Evolutionary conservation across 192 early-diverging fungal genomes (phyloP).

Genomic region (Entomortierella parvispora): DNA sequence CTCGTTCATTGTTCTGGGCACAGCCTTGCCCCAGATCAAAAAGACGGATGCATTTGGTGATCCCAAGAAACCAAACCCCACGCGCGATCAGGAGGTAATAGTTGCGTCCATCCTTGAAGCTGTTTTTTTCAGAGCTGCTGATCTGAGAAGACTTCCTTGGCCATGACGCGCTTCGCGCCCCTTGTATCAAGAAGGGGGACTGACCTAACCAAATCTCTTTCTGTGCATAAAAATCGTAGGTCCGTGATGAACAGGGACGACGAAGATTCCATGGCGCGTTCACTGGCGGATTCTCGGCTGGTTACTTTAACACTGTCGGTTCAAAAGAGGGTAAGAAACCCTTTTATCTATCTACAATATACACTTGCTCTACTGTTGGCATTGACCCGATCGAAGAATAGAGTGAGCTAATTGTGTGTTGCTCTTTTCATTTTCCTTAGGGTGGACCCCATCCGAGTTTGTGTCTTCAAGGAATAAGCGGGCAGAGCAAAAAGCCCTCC

Average conservation of each 20-base stretch:
- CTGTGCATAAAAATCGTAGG: conserved; percentile 12
- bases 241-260: conserved; percentile 75
- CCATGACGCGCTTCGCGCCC: no score
- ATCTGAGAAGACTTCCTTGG: not conserved
- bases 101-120: no score
- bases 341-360: not conserved
- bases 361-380: not conserved
- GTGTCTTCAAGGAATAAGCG: conserved; percentile 79
- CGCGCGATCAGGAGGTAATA: conserved; percentile 37
- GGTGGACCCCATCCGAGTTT: conserved; percentile 82
- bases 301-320: conserved; percentile 95
- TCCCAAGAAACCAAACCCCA: conserved; percentile 15
- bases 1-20: conserved; percentile 30
- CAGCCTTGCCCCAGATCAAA: conserved; percentile 31
- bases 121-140: not conserved
- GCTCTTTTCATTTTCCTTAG: conserved; percentile 32
- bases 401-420: not conserved
- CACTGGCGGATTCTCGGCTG: conserved; percentile 94
- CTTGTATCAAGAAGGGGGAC: not conserved
- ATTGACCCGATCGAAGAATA: not conserved
- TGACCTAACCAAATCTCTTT: not conserved
- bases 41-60: conserved; percentile 28
- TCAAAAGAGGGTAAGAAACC: conserved; percentile 86
- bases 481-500: conserved; percentile 53
- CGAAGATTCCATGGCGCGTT: conserved; percentile 92